Conservation (phyloP, 192 early-diverging fungal species). For the Coemansia guatemalensis region DNA sequence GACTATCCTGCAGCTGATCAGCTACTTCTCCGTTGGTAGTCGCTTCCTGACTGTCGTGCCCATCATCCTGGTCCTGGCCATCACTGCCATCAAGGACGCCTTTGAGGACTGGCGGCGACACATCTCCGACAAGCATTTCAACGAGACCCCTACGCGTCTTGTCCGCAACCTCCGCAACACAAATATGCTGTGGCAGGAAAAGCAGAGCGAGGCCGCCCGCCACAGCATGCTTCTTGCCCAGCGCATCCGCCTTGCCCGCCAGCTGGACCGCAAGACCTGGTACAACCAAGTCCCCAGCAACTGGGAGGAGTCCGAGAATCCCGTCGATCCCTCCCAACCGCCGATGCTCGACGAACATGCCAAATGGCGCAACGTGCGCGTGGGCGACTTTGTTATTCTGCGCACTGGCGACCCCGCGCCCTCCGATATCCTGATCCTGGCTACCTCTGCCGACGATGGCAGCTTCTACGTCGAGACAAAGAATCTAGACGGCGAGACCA, state of each 20-base stretch:
- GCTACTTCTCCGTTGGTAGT: constrained; percentile 75
- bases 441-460: constrained; percentile 74
- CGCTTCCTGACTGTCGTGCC: constrained; percentile 80
- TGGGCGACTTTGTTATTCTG: constrained; percentile 87
- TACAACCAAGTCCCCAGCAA: constrained; percentile 46
- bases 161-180: constrained; percentile 63
- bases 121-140: constrained; percentile 78
- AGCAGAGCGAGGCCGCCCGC: constrained; percentile 22
- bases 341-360: constrained; percentile 50
- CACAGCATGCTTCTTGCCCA: constrained; percentile 14
- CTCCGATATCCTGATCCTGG: constrained; percentile 79
- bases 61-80: constrained; percentile 74
- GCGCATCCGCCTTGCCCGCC: constrained; percentile 41
- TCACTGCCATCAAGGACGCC: constrained; percentile 85
- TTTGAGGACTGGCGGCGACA: constrained; percentile 89
- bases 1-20: constrained; percentile 68
- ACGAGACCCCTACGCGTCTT: constrained; percentile 64
- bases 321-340: constrained; percentile 25
- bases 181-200: constrained; percentile 52
- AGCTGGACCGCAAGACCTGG: constrained; percentile 38
- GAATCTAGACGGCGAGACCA: constrained; percentile 98
- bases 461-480: constrained; percentile 91
- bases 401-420: constrained; percentile 81
- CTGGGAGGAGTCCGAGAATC: constrained; percentile 44
- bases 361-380: constrained; percentile 69